These are phyloP conservation scores for Pseudohyphozyma bogoriensis DNA, from an alignment of 768 basidiomycete genomes.

Conservation along the genomic window DNA sequence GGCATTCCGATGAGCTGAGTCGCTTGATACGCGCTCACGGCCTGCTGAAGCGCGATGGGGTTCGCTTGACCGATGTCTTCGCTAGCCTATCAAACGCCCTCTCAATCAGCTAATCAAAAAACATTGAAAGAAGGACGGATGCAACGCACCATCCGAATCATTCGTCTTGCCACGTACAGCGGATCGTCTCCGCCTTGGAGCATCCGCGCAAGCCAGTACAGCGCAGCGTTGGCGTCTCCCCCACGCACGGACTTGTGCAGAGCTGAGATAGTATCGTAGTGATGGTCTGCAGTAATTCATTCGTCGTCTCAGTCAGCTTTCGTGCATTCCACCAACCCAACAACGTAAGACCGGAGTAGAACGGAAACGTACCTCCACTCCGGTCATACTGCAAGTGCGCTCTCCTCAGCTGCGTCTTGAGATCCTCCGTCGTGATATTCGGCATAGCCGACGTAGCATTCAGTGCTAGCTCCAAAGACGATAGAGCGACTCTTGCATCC, in stretches of 20 bases:
- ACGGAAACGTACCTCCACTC: conserved; percentile 49
- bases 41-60: conserved; percentile 59
- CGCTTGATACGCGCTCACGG: conserved; percentile 41
- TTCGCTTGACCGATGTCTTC: conserved; percentile 80
- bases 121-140: conserved; percentile 41
- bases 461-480: conserved; percentile 62
- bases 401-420: conserved; percentile 54
- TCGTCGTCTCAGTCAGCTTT: too few relatives aligned
- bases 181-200: conserved; percentile 48
- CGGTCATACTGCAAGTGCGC: conserved; percentile 53
- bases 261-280: conserved; percentile 40
- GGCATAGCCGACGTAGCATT: conserved; percentile 36
- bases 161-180: conserved; percentile 60
- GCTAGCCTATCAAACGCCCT: conserved; percentile 45
- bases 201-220: conserved; percentile 72
- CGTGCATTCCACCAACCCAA: too few relatives aligned
- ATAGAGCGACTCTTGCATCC: conserved; percentile 50
- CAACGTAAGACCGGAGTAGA: not conserved
- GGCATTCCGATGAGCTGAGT: conserved; percentile 53
- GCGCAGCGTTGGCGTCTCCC: conserved; percentile 61
- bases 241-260: conserved; percentile 76
- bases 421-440: conserved; percentile 42
- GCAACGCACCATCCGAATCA: conserved; percentile 50
- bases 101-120: conserved; percentile 47
- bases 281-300: conserved; percentile 1